Evolutionary conservation across 2,329 filamentous ascomycete genomes (phyloP).

Genomic region (Cadophora luteo-olivacea): DNA sequence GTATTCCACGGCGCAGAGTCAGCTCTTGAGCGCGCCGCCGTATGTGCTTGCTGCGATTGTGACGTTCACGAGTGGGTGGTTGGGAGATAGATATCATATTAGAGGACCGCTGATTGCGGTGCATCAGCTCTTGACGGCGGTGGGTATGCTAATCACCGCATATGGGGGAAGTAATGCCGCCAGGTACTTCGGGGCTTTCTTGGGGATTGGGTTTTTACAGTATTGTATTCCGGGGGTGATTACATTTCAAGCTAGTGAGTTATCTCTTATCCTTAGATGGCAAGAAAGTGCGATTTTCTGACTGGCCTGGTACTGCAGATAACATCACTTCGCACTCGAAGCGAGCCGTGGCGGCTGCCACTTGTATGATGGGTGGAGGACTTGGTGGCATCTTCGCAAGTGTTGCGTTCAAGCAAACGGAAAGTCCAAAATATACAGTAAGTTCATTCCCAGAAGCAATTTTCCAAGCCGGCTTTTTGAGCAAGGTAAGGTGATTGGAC

Average conservation of each 20-base stretch:
- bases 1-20: slow-evolving; percentile 56
- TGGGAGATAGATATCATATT: slow-evolving; percentile 59
- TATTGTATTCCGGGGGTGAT: slow-evolving; percentile 71
- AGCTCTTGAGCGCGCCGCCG: slow-evolving; percentile 61
- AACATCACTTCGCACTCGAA: slow-evolving; percentile 86
- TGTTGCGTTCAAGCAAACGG: slow-evolving; percentile 63
- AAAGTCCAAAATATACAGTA: slow-evolving; percentile 44
- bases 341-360: slow-evolving; percentile 78
- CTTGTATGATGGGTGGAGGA: slow-evolving; percentile 77
- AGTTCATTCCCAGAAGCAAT: background rate
- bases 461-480: background rate
- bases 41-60: slow-evolving; percentile 55
- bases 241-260: slow-evolving; percentile 30
- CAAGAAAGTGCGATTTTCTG: background rate
- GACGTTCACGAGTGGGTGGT: slow-evolving; percentile 50
- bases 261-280: background rate
- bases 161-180: slow-evolving; percentile 54
- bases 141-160: slow-evolving; percentile 46
- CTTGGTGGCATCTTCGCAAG: slow-evolving; percentile 80
- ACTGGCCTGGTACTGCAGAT: slow-evolving; percentile 83
- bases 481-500: no score
- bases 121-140: slow-evolving; percentile 13
- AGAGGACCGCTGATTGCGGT: slow-evolving; percentile 33
- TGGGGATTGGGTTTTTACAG: slow-evolving; percentile 54
- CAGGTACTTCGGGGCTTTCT: slow-evolving; percentile 61